Conservation (phyloP, 306 rosid genomes). For the Cicer pinnatifidum region DNA sequence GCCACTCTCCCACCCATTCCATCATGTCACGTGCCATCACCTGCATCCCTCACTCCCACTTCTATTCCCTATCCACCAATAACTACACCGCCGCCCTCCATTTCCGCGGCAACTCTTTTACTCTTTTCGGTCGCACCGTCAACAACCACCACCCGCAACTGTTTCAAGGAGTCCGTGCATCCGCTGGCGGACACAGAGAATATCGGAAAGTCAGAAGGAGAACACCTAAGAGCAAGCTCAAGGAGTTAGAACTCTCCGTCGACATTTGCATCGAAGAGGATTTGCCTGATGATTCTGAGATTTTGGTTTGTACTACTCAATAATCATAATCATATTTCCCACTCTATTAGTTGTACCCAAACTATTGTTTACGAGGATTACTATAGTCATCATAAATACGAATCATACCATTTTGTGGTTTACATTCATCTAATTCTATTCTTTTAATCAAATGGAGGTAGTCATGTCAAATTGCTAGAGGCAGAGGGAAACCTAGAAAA, state of each 20-base stretch:
- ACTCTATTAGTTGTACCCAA: background rate
- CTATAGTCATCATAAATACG: background rate
- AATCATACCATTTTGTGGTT: no score
- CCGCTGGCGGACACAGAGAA: constrained; percentile 49
- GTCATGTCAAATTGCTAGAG: no score
- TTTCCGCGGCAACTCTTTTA: background rate
- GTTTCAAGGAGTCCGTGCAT: background rate
- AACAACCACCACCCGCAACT: background rate
- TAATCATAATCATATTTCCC: background rate
- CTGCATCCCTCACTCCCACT: constrained; percentile 49
- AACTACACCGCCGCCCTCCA: background rate
- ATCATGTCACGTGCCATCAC: constrained; percentile 61
- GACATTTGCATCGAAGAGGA: constrained; percentile 72
- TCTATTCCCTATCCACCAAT: background rate
- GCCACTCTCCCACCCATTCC: constrained; percentile 37
- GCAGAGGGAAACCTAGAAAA: no score
- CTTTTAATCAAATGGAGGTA: no score
- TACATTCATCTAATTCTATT: no score
- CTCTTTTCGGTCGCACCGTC: background rate
- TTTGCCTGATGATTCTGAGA: constrained; percentile 78
- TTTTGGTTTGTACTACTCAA: constrained; percentile 45
- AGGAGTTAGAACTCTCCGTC: constrained; percentile 67
- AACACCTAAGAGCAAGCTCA: constrained; percentile 54
- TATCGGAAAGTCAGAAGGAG: constrained; percentile 68
- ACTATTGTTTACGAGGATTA: background rate